Evolutionary conservation across 371 early-diverging fungal species (phyloP), one percentile per base, ranked within the genome.

Genomic region (Mortierella sp.): DNA sequence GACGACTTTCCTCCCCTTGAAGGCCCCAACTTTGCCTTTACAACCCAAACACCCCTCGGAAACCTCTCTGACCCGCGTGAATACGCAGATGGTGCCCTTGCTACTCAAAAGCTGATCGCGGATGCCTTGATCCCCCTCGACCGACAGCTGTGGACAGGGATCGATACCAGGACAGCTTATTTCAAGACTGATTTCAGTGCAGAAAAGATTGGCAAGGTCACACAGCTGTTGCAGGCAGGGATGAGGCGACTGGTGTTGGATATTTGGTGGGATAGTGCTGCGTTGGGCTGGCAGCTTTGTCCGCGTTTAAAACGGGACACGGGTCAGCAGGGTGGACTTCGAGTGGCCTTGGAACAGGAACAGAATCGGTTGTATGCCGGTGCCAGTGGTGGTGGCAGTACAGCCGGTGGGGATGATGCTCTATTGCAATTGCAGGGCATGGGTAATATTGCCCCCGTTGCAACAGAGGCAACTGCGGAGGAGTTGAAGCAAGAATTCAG

Each of bases 261-360:
- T 73, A 76, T 86, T 1, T 86, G 86, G 86, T 86, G 86, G 86
- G 86, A 86, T 73, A 52, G 68, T 19, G 63, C 74, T 19, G 78
- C 26, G 24, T 44, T 80, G n/a, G 78, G 82, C 0, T 86, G 86
- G 86, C 86, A 86, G 54, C 58, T 86, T 24, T 86, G 86, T 68
- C 86, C 86, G 3, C 47, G 86, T 24, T 16, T 82, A 63, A 86
- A 80, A 26, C 58, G 78, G 47, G 74, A 77, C 34, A 71, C 52
- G 1, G 24, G 31, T 2, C 79, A 74, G 8, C n/a, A 76, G n/a
- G 26, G 70, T 9, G 26, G 24, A 7, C 26, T 84, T 4, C 71
- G 76, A 48, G 2, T 58, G 72, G 80, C 86, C 5, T 9, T 86
- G 58, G 79, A 82, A 34, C 70, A 78, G 55, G 74, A 31, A 21